These are phyloP conservation scores for Fallopia convolvulus DNA, from an alignment of 148 eudicot genomes.

Conservation along the genomic window DNA sequence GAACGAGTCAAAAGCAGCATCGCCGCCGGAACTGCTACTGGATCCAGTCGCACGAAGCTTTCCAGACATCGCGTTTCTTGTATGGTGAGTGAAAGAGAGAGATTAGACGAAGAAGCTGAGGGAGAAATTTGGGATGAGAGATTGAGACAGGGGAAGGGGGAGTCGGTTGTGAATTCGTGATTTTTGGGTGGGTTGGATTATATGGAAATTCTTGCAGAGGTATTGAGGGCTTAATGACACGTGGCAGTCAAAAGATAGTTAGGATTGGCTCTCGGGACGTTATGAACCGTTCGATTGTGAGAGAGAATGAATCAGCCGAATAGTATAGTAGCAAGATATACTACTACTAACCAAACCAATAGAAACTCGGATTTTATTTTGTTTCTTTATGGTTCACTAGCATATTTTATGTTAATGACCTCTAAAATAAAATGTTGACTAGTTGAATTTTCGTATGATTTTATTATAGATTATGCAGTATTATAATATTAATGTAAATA, in stretches of 20 bases:
- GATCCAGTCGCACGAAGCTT: not conserved
- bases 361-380: no score
- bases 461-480: no score
- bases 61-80: not conserved
- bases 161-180: constrained; percentile 5
- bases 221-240: not conserved
- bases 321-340: no score
- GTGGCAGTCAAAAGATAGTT: not conserved
- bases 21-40: not conserved
- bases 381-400: no score
- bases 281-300: not conserved
- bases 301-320: not conserved
- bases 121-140: not conserved
- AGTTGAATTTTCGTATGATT: no score
- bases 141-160: not conserved
- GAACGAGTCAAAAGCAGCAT: not conserved
- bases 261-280: not conserved
- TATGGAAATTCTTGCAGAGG: not conserved
- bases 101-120: not conserved
- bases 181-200: constrained; percentile 7
- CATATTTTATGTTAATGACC: no score
- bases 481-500: no score
- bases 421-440: no score
- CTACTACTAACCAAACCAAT: no score
- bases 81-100: not conserved